Conservation (phyloP, 2,329 filamentous ascomycete species). For the Calonectria multiphialidica region DNA sequence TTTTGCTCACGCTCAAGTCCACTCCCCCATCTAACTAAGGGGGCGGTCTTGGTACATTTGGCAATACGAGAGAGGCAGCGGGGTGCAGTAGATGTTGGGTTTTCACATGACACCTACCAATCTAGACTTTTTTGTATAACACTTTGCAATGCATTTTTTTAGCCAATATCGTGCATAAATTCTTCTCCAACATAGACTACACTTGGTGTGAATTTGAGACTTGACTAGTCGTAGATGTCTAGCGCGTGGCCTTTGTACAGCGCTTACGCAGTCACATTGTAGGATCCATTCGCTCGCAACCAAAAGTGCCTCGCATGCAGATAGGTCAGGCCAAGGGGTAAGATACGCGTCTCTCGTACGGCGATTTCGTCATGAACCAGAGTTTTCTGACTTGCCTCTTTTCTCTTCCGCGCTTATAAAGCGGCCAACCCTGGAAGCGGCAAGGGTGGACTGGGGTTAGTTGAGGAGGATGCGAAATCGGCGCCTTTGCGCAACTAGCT, state of each 20-base stretch:
- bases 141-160: background rate
- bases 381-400: no score
- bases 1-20: slow-evolving; percentile 20
- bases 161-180: background rate
- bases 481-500: background rate
- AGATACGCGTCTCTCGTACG: no score
- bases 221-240: no score
- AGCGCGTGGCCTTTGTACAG: no score
- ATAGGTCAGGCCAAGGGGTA: no score
- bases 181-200: background rate
- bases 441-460: no score
- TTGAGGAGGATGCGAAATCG: background rate
- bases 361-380: no score
- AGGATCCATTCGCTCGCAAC: no score
- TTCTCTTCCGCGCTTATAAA: no score
- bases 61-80: background rate
- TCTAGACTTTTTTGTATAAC: background rate
- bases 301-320: no score
- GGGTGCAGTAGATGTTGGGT: background rate
- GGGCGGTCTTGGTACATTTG: background rate
- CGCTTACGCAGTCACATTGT: no score
- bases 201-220: background rate
- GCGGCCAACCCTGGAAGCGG: no score
- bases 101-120: background rate
- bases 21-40: slow-evolving; percentile 18